A percentile compares a stretch with the other conserved stretches of the same genome.
phyloP scores from a whole-genome alignment of 148 eudicot genomes.

The Silene latifolia region DNA sequence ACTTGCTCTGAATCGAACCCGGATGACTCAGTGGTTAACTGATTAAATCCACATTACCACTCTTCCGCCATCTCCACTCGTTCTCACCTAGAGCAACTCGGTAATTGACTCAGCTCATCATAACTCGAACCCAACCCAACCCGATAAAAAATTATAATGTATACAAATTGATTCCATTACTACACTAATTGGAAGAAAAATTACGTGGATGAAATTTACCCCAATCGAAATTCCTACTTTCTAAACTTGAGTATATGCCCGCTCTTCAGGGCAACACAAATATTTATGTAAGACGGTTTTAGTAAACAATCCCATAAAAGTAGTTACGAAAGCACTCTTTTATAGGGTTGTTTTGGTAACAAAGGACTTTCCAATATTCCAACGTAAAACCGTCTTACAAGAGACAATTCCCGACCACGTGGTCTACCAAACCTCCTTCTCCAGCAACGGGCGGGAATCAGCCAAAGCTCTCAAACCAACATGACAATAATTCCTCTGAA shows the following conservation, averaged over 20 bases:
- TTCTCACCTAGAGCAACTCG: conserved; percentile 25
- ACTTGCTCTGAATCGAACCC: conserved; percentile 38
- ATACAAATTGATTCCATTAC: not conserved
- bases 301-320: too few species aligned
- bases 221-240: not conserved
- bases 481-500: conserved; percentile 46
- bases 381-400: not conserved
- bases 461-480: conserved; percentile 30
- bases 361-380: too few species aligned
- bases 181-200: conserved; percentile 12
- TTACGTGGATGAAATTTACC: not conserved
- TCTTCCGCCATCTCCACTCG: conserved; percentile 48
- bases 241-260: not conserved
- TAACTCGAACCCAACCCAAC: not conserved
- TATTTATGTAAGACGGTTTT: not conserved
- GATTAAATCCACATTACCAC: conserved; percentile 26
- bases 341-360: too few species aligned
- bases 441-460: conserved; percentile 69
- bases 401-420: too few species aligned
- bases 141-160: not conserved
- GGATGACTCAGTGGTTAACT: conserved; percentile 58
- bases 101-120: conserved; percentile 33
- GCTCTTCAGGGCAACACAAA: not conserved
- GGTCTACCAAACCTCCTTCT: conserved; percentile 45
- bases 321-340: too few species aligned